Percentiles rank a stretch among this genome's conserved stretches.
These are phyloP conservation scores for Metschnikowia gelsemii DNA, from an alignment of 805 yeast genomes.

Conservation along the genomic window DNA sequence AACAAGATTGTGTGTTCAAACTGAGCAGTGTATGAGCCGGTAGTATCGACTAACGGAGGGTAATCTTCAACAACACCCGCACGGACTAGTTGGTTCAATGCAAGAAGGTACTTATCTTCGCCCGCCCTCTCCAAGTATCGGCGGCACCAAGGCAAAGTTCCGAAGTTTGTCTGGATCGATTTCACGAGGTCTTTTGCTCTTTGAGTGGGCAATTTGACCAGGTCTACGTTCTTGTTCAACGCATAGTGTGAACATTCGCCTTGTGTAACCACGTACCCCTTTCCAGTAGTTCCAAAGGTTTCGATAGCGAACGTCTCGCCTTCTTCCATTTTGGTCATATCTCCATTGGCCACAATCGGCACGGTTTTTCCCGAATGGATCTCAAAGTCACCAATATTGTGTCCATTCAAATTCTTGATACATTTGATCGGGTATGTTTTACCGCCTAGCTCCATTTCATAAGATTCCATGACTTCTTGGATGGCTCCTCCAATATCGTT, in stretches of 20 bases:
- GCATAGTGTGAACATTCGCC: constrained; percentile 98
- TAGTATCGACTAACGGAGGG: constrained; percentile 84
- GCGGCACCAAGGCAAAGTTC: constrained; percentile 95
- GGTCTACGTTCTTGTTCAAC: constrained; percentile 47
- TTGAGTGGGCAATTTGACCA: constrained; percentile 49
- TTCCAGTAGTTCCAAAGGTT: constrained; percentile 96
- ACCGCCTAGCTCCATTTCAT: constrained; percentile 89
- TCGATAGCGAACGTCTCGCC: constrained; percentile 98
- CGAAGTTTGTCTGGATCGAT: constrained; percentile 77
- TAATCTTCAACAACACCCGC: constrained; percentile 89
- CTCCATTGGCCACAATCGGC: constrained; percentile 93
- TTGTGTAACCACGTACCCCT: constrained; percentile 78
- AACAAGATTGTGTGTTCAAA: constrained; percentile 90
- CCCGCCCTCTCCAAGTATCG: constrained; percentile 90
- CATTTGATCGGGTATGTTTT: constrained; percentile 81
- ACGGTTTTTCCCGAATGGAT: constrained; percentile 97
- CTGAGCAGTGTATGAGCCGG: constrained; percentile 93
- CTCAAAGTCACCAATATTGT: constrained; percentile 76
- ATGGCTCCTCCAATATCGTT: constrained; percentile 95
- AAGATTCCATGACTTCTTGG: constrained; percentile 96
- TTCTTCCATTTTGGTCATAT: constrained; percentile 97
- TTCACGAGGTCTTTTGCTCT: constrained; percentile 68
- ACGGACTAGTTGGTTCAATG: constrained; percentile 79
- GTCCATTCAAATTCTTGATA: constrained; percentile 92
- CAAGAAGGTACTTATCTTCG: constrained; percentile 86